Evolutionary conservation across 305 asterid species (phyloP), one percentile per base, ranked within the genome.

Genomic region (Fraxinus baroniana): DNA sequence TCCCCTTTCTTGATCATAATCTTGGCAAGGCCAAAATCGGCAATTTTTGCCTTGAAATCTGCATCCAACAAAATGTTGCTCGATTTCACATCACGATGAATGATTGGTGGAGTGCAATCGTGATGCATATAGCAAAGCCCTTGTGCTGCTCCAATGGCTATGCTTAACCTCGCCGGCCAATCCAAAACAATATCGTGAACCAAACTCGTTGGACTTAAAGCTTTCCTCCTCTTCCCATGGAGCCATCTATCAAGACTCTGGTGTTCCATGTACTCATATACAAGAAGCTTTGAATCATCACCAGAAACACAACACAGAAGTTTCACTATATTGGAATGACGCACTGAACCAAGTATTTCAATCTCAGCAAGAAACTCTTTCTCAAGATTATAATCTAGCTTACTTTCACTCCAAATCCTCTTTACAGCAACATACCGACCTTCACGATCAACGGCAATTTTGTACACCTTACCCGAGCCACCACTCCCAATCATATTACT

Each of bases 111-210:
- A 0, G 81, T 83, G 86, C 95, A 93, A 37, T 94, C 97, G 77
- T 95, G 98, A 78, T 95, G 99, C 99, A 95, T 92, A 72, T 95
- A 95, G 70, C 90, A 89, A 49, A 95, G 93, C 30, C 99, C 99
- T 24, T 90, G 95, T 1, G 97, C 98, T 3, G 98, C 91, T 81
- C 97, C 99, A 37, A 89, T 79, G 49, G 97, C 98, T 2, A 94
- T 88, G 37, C 87, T 84, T 39, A 94, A 87, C 89, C 99, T 89
- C 26, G 90, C 83, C 7, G 98, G 94, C 99, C 99, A 95, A 46
- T 92, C 93, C 88, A 95, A 79, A 39, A 75, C 88, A 5, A 83
- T 10, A 26, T 78, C 77, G 6, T 66, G 85, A 60, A 77, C 86
- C 3, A 81, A 81, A 71, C 72, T 75, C 46, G 28, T 71, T 30